phyloP scores from a whole-genome alignment of 1,139 yeast species.

The Lizanozyma gosingica region DNA sequence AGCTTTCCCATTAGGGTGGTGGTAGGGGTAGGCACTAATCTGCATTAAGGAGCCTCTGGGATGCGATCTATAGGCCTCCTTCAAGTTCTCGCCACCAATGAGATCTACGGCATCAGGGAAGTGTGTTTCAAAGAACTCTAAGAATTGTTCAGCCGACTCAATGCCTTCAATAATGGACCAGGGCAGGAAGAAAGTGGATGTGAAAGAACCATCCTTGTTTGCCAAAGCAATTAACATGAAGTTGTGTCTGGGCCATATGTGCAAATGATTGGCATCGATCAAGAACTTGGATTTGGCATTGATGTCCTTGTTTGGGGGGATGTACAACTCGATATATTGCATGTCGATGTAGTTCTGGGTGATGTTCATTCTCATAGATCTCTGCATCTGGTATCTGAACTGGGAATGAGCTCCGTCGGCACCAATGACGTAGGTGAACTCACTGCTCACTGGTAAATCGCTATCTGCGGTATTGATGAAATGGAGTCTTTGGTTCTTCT shows the following conservation, averaged over 20 bases:
- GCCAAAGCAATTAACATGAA: conserved; percentile 89
- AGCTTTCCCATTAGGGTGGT: conserved; percentile 51
- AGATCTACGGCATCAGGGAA: conserved; percentile 70
- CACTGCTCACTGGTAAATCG: conserved; percentile 10
- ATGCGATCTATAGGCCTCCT: conserved; percentile 43
- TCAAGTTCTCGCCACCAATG: conserved; percentile 53
- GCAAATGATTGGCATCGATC: conserved; percentile 70
- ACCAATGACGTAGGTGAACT: conserved; percentile 61
- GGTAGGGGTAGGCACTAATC: conserved; percentile 59
- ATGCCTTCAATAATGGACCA: conserved; percentile 55
- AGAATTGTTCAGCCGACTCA: conserved; percentile 32
- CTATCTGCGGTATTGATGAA: conserved; percentile 3
- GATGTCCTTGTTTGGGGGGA: conserved; percentile 43
- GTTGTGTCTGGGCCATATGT: conserved; percentile 86
- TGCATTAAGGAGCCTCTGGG: conserved; percentile 76
- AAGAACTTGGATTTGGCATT: conserved; percentile 22
- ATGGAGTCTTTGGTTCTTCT: not conserved
- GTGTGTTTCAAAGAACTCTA: conserved; percentile 45
- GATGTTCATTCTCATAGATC: conserved; percentile 58
- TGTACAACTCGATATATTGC: conserved; percentile 72
- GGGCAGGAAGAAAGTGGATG: conserved; percentile 84
- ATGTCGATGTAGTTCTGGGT: conserved; percentile 75
- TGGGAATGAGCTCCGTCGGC: conserved; percentile 84
- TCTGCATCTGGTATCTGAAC: conserved; percentile 63
- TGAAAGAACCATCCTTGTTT: conserved; percentile 77